These are phyloP conservation scores for Cutaneotrichosporon daszewskae DNA, from an alignment of 1,284 basidiomycete genomes.

Conservation along the genomic window DNA sequence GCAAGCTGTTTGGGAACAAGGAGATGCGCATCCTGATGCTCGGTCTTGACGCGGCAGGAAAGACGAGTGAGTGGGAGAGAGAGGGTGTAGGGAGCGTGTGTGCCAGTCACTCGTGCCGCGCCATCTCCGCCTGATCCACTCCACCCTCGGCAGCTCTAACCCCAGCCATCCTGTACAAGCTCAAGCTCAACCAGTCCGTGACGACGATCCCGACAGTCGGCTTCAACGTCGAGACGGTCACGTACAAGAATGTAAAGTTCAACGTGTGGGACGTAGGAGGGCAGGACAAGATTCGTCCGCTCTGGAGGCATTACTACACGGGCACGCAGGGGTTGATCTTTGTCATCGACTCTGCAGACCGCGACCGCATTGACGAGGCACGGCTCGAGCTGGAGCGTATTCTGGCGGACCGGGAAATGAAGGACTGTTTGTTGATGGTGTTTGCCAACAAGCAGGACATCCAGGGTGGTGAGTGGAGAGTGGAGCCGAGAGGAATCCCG, in stretches of 20 bases:
- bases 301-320: slow-evolving; percentile 91
- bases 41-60: slow-evolving; percentile 91
- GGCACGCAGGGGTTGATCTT: slow-evolving; percentile 58
- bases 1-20: slow-evolving; percentile 58
- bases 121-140: neutral
- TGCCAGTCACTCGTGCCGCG: slow-evolving; percentile 33
- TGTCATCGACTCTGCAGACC: slow-evolving; percentile 68
- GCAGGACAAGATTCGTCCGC: slow-evolving; percentile 95
- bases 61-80: slow-evolving; percentile 77
- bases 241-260: slow-evolving; percentile 99
- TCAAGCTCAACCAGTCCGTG: slow-evolving; percentile 97
- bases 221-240: slow-evolving; percentile 99
- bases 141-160: slow-evolving; percentile 47
- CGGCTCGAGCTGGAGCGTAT: slow-evolving; percentile 94
- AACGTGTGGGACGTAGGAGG: slow-evolving; percentile 99
- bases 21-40: slow-evolving; percentile 66
- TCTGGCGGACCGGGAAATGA: slow-evolving; percentile 96
- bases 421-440: slow-evolving; percentile 90
- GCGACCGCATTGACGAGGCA: slow-evolving; percentile 93
- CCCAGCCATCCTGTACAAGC: slow-evolving; percentile 91
- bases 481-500: neutral
- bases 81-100: neutral
- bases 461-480: slow-evolving; percentile 67
- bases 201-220: slow-evolving; percentile 90
- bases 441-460: slow-evolving; percentile 99